Percentiles rank a stretch among this genome's conserved stretches.
Conservation (phyloP, 495 filamentous ascomycete species). For the Aspergillus cristatus region DNA sequence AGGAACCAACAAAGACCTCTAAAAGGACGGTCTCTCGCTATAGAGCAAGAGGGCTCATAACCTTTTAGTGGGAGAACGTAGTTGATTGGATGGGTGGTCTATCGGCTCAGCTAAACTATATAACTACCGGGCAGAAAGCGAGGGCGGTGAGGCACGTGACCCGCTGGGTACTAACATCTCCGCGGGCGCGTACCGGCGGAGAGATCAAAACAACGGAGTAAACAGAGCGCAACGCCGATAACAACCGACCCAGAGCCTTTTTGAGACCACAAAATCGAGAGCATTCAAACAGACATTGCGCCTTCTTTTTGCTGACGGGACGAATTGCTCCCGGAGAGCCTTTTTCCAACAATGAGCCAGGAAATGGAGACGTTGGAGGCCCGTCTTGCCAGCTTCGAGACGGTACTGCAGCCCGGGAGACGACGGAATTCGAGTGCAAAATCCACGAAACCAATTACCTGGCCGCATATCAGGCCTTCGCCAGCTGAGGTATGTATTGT, state of each 20-base stretch:
- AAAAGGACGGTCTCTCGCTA: no score
- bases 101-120: no score
- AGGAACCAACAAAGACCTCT: no score
- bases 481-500: conserved; percentile 58
- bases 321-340: not conserved
- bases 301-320: not conserved
- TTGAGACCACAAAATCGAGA: not conserved
- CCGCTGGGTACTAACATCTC: no score
- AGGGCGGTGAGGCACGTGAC: no score
- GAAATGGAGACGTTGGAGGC: conserved; percentile 56
- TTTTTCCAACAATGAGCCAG: conserved; percentile 17
- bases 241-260: conserved; percentile 2
- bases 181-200: conserved; percentile 17
- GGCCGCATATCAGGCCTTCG: conserved; percentile 64
- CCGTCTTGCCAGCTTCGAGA: conserved; percentile 68
- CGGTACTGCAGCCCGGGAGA: conserved; percentile 47
- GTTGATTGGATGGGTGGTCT: no score
- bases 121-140: no score
- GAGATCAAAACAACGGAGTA: conserved; percentile 28
- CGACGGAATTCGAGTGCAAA: conserved; percentile 60
- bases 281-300: not conserved
- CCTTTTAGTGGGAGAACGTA: no score
- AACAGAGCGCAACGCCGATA: conserved; percentile 18
- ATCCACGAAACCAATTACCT: conserved; percentile 52
- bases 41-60: no score